These are phyloP conservation scores for Artomyces pyxidatus DNA, from an alignment of 768 basidiomycete genomes.

Conservation along the genomic window DNA sequence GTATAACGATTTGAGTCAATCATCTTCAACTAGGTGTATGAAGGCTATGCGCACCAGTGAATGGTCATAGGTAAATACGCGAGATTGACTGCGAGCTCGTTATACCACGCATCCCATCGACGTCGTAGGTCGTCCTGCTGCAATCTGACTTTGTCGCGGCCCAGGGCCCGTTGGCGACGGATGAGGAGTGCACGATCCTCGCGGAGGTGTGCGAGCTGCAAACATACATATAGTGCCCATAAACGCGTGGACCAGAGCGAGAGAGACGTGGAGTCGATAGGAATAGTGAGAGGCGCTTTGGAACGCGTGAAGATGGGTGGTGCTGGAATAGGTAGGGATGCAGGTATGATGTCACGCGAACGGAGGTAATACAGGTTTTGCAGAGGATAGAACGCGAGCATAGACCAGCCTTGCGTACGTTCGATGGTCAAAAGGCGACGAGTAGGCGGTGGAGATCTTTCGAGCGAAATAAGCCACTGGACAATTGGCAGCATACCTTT, in stretches of 20 bases:
- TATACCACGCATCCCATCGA: constrained; percentile 62
- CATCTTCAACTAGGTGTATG: too few relatives aligned
- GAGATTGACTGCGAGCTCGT: constrained; percentile 62
- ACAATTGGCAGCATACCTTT: constrained; percentile 76
- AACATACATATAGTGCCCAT: constrained; percentile 72
- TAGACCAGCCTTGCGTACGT: constrained; percentile 69
- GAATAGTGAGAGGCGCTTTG: constrained; percentile 25
- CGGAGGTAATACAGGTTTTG: constrained; percentile 68
- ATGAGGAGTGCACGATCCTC: constrained; percentile 59
- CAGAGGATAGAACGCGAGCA: constrained; percentile 74
- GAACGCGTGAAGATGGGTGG: constrained; percentile 22
- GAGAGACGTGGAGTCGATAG: constrained; percentile 39
- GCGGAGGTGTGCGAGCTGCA: constrained; percentile 66
- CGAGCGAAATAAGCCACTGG: constrained; percentile 72
- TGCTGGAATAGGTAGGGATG: constrained; percentile 30
- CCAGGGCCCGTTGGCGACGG: constrained; percentile 44
- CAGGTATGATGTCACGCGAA: constrained; percentile 52
- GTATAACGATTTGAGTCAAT: not conserved
- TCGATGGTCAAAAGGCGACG: constrained; percentile 66
- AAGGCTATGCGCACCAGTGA: constrained; percentile 52
- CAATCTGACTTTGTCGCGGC: constrained; percentile 37
- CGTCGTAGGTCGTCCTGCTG: constrained; percentile 50
- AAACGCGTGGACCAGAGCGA: constrained; percentile 70
- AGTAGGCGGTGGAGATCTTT: constrained; percentile 65
- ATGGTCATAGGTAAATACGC: constrained; percentile 76